A percentile compares a stretch with the other conserved stretches of the same genome.
These are phyloP conservation scores for Debaryomyces coudertii DNA, from an alignment of 1,139 yeast species.

Conservation along the genomic window DNA sequence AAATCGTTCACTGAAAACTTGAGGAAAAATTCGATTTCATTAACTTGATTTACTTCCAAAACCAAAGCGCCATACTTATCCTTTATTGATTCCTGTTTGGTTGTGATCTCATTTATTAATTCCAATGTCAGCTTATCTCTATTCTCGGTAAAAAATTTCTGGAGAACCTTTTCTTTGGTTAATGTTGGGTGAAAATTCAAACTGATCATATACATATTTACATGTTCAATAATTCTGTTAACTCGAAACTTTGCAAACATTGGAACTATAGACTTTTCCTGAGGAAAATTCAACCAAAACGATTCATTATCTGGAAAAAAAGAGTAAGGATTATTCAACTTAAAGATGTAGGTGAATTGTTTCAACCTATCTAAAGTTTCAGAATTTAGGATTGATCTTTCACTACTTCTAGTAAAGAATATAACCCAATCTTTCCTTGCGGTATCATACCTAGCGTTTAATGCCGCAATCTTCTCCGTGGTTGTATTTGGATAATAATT, in stretches of 20 bases:
- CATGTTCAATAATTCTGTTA: conserved; percentile 50
- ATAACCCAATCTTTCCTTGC: conserved; percentile 39
- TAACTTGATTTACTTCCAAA: conserved; percentile 29
- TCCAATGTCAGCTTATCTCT: conserved; percentile 36
- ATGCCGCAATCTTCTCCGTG: conserved; percentile 25
- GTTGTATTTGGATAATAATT: conserved; percentile 26
- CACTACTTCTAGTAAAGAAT: conserved; percentile 23
- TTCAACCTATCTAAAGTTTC: conserved; percentile 46
- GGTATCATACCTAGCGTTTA: conserved; percentile 40
- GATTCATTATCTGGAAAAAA: conserved; percentile 42
- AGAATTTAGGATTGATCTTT: conserved; percentile 20
- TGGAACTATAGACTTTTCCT: conserved; percentile 32
- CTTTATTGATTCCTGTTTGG: conserved; percentile 22
- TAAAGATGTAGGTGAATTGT: conserved; percentile 34
- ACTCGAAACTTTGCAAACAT: conserved; percentile 40
- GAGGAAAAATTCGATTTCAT: conserved; percentile 60
- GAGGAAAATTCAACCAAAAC: conserved; percentile 43
- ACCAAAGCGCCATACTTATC: conserved; percentile 27
- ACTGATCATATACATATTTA: conserved; percentile 51
- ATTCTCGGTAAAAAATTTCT: conserved; percentile 43
- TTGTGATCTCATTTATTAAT: conserved; percentile 29
- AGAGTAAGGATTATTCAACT: conserved; percentile 38
- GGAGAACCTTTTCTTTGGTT: conserved; percentile 33
- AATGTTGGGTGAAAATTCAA: conserved; percentile 32
- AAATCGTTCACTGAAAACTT: conserved; percentile 57